Conservation (phyloP, 768 basidiomycete species). For the Pulveroboletus sp. region DNA sequence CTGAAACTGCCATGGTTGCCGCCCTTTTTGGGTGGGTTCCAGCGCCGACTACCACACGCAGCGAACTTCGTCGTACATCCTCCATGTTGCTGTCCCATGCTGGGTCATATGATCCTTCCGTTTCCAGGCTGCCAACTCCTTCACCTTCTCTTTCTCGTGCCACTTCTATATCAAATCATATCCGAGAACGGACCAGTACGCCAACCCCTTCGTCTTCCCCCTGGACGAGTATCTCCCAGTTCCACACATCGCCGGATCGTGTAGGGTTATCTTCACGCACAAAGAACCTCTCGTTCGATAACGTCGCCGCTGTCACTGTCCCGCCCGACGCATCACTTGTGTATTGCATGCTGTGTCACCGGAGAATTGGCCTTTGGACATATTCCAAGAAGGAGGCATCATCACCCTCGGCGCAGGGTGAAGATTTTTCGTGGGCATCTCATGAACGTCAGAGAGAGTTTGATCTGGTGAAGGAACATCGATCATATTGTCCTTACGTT, state of each 20-base stretch:
- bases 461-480: constrained; percentile 76
- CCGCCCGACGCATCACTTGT: constrained; percentile 49
- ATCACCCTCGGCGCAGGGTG: constrained; percentile 5
- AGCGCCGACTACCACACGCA: constrained; percentile 26
- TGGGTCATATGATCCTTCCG: constrained; percentile 27
- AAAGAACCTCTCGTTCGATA: constrained; percentile 6
- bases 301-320: neutral
- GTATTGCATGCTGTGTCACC: constrained; percentile 66
- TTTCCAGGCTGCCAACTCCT: constrained; percentile 30
- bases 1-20: constrained; percentile 38
- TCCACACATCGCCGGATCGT: constrained; percentile 15
- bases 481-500: constrained; percentile 83
- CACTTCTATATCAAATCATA: constrained; percentile 27
- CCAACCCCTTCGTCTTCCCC: constrained; percentile 21
- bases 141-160: constrained; percentile 32
- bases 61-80: constrained; percentile 9
- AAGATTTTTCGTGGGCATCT: constrained; percentile 19
- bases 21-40: constrained; percentile 50
- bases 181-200: constrained; percentile 17
- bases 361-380: constrained; percentile 78
- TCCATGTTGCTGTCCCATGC: constrained; percentile 25
- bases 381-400: constrained; percentile 39
- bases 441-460: constrained; percentile 44
- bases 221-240: constrained; percentile 19
- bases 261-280: constrained; percentile 1